Percentiles rank a stretch among this genome's conserved stretches.
These are phyloP conservation scores for Solanum hybrid DNA, from an alignment of 305 asterid species.

Conservation along the genomic window DNA sequence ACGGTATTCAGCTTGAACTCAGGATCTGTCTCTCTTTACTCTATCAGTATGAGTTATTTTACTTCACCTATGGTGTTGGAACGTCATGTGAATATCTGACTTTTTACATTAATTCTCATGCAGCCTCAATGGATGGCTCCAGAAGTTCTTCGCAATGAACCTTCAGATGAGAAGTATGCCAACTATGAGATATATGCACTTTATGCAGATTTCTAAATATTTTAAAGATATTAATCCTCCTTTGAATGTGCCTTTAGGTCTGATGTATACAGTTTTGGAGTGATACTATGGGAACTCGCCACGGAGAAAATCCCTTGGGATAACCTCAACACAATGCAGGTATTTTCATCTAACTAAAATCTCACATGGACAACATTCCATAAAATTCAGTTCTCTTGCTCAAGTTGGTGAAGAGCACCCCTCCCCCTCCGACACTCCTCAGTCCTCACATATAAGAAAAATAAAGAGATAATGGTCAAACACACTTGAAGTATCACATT, in stretches of 20 bases:
- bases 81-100: not conserved
- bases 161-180: conserved; percentile 80
- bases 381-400: not conserved
- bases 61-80: not conserved
- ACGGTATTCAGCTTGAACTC: conserved; percentile 47
- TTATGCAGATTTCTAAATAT: not conserved
- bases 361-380: not conserved
- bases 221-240: not conserved
- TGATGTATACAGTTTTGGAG: conserved; percentile 89
- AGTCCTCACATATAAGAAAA: not conserved
- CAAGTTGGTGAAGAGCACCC: not conserved
- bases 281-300: conserved; percentile 86
- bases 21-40: not conserved
- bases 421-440: not conserved
- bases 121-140: conserved; percentile 99
- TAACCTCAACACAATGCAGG: conserved; percentile 92
- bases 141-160: conserved; percentile 95
- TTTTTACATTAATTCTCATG: conserved; percentile 12
- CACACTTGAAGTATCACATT: not conserved
- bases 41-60: conserved; percentile 6
- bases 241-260: conserved; percentile 38
- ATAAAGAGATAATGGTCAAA: not conserved
- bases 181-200: not conserved
- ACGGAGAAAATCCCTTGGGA: conserved; percentile 95
- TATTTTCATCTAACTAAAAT: conserved; percentile 8